These are phyloP conservation scores for Croton laevigatus DNA, from an alignment of 441 rosid genomes.

Conservation along the genomic window DNA sequence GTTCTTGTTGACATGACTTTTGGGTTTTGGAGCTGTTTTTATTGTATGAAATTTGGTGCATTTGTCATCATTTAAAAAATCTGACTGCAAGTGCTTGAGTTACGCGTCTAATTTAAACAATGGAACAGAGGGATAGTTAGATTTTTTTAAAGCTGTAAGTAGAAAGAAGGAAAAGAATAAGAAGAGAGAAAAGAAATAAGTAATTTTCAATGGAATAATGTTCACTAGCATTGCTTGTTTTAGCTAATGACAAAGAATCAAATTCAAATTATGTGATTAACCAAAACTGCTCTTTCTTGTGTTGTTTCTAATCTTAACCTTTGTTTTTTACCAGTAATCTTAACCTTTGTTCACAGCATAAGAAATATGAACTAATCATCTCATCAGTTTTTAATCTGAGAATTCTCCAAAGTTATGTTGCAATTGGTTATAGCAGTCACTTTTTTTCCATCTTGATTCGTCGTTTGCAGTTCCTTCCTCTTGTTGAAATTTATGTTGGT, in stretches of 20 bases:
- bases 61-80: neutral
- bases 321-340: too few species aligned
- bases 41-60: neutral
- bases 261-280: neutral
- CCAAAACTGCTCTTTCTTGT: neutral
- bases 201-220: neutral
- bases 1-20: neutral
- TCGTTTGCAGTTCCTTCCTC: neutral
- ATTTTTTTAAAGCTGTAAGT: neutral
- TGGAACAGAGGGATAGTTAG: neutral
- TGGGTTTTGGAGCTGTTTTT: neutral
- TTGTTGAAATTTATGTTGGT: conserved; percentile 1
- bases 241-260: neutral
- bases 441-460: neutral
- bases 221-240: neutral
- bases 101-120: neutral
- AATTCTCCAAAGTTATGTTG: conserved; percentile 8
- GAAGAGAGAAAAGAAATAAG: neutral
- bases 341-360: neutral
- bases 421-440: conserved; percentile 5
- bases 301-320: neutral
- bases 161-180: neutral
- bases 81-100: neutral
- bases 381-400: neutral
- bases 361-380: conserved; percentile 1